phyloP scores from a whole-genome alignment of 257 asterid species.

The Gentiana dahurica region DNA sequence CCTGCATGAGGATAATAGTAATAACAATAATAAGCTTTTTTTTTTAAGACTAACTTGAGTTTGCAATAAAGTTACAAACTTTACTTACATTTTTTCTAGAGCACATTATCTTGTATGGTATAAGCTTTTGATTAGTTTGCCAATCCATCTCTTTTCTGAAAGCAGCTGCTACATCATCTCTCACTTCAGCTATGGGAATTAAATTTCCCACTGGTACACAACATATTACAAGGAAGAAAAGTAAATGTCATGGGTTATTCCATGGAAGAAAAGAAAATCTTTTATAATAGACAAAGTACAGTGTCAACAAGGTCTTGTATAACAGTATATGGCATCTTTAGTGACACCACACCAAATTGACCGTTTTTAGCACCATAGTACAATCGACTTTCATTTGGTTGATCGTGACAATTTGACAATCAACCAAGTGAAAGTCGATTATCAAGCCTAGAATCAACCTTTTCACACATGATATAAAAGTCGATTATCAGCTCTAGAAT shows the following conservation, averaged over 20 bases:
- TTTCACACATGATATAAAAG: no score
- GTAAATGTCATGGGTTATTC: no score
- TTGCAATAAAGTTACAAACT: not conserved
- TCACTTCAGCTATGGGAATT: constrained; percentile 60
- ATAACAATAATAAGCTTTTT: not conserved
- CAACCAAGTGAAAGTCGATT: no score
- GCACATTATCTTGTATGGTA: constrained; percentile 59
- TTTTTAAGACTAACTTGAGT: not conserved
- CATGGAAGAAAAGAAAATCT: no score
- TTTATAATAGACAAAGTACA: not conserved
- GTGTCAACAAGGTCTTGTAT: not conserved
- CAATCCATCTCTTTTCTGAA: constrained; percentile 59
- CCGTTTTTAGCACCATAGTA: no score
- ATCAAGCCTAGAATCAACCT: no score
- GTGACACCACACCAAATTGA: no score
- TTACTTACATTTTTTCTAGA: constrained; percentile 37
- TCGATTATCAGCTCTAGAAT: no score
- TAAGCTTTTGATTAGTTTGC: constrained; percentile 55
- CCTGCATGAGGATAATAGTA: constrained; percentile 33
- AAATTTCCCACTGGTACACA: constrained; percentile 58
- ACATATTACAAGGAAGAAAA: not conserved
- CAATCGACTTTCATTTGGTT: no score
- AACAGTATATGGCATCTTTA: no score
- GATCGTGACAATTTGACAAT: no score
- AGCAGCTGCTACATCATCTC: constrained; percentile 71